Evolutionary conservation across 2,329 filamentous ascomycete genomes (phyloP).

Genomic region (Claviceps lovelessii): DNA sequence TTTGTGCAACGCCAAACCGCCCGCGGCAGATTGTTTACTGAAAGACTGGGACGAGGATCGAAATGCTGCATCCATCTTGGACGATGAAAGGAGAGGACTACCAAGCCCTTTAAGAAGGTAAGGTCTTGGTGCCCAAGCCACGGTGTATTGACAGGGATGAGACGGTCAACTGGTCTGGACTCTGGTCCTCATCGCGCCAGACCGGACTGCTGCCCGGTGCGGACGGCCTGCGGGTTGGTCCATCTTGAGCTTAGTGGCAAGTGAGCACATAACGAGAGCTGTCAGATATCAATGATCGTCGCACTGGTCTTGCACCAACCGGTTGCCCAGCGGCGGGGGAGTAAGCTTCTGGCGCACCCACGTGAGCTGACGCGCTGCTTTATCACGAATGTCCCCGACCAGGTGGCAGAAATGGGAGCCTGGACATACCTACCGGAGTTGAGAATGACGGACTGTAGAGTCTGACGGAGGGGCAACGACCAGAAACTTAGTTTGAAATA

Average conservation of each 20-base stretch:
- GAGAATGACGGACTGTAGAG: too few relatives aligned
- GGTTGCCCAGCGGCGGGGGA: too few relatives aligned
- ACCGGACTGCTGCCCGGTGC: too few relatives aligned
- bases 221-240: too few relatives aligned
- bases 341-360: background rate
- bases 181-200: too few relatives aligned
- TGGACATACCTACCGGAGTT: too few relatives aligned
- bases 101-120: background rate
- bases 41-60: background rate
- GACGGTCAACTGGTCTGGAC: background rate
- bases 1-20: background rate
- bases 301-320: background rate
- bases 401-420: too few relatives aligned
- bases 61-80: background rate
- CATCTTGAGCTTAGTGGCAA: background rate
- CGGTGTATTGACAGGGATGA: background rate
- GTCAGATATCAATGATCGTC: too few relatives aligned
- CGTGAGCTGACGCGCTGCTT: background rate
- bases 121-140: background rate
- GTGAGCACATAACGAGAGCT: background rate
- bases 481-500: too few relatives aligned
- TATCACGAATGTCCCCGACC: background rate
- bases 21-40: background rate
- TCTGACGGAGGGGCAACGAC: too few relatives aligned
- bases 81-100: background rate